Evolutionary conservation across 768 basidiomycete species (phyloP).

Genomic region (Pisolithus sp.): DNA sequence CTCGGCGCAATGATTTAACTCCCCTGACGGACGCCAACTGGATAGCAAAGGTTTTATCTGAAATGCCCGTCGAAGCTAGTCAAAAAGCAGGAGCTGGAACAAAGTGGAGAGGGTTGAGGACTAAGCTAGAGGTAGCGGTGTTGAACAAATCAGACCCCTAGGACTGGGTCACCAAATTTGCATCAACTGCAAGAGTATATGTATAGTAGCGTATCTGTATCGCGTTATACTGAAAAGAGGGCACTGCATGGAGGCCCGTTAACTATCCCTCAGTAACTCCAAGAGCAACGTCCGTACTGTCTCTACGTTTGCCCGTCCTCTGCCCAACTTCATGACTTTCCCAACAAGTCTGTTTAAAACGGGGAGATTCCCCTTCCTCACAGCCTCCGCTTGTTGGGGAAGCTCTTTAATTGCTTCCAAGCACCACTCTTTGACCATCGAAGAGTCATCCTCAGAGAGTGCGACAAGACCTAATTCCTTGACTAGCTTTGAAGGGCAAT

Average conservation of each 20-base stretch:
- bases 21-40: conserved; percentile 85
- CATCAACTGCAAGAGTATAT: too few relatives aligned
- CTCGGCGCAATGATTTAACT: conserved; percentile 72
- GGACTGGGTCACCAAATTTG: not conserved
- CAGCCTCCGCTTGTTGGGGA: conserved; percentile 60
- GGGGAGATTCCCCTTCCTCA: conserved; percentile 55
- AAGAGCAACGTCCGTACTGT: conserved; percentile 46
- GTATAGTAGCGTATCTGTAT: too few relatives aligned
- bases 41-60: conserved; percentile 65
- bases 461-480: conserved; percentile 43
- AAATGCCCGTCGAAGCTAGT: conserved; percentile 50
- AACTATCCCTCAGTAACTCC: conserved; percentile 30
- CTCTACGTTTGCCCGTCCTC: conserved; percentile 74
- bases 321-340: conserved; percentile 71
- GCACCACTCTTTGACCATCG: conserved; percentile 51
- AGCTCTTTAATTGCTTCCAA: conserved; percentile 54
- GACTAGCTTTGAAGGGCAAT: conserved; percentile 39
- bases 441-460: conserved; percentile 25
- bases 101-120: conserved; percentile 79
- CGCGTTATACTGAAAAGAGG: not conserved
- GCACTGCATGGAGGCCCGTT: not conserved
- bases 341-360: conserved; percentile 81
- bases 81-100: conserved; percentile 66
- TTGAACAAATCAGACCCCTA: conserved; percentile 14
- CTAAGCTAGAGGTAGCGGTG: conserved; percentile 48